Evolutionary conservation across 2,329 filamentous ascomycete species (phyloP).

Genomic region (Stagonosporopsis chrysanthemi): DNA sequence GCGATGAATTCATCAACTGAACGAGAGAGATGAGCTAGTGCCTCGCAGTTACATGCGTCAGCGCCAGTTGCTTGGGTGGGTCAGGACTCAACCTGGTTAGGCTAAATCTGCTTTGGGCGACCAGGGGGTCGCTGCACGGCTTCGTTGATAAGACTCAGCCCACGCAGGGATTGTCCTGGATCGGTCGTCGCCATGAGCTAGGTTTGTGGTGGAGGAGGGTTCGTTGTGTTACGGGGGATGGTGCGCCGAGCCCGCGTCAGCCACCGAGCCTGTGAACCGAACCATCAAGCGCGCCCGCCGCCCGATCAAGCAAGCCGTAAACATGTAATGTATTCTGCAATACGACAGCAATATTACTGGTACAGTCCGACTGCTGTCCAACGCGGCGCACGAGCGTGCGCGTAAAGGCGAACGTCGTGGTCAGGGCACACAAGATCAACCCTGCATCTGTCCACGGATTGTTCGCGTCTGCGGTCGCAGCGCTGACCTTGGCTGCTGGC

Average conservation of each 20-base stretch:
- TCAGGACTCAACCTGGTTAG: conserved; percentile 34
- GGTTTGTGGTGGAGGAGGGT: conserved; percentile 25
- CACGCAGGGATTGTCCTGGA: conserved; percentile 31
- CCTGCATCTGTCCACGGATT: not conserved
- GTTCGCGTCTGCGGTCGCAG: conserved; percentile 5
- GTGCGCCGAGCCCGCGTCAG: conserved; percentile 36
- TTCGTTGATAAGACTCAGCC: conserved; percentile 40
- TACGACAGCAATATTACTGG: conserved; percentile 32
- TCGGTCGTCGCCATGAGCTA: conserved; percentile 31
- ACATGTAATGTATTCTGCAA: conserved; percentile 38
- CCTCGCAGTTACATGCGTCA: conserved; percentile 35
- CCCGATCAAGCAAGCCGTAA: conserved; percentile 24
- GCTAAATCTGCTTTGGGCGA: conserved; percentile 31
- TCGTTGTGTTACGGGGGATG: conserved; percentile 28
- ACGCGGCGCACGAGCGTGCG: conserved; percentile 8
- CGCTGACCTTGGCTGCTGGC: conserved; percentile 10
- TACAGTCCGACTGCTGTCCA: conserved; percentile 13
- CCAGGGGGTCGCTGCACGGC: conserved; percentile 37
- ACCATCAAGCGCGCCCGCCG: conserved; percentile 25
- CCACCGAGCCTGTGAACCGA: conserved; percentile 32
- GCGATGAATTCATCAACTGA: conserved; percentile 47
- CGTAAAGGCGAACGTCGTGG: conserved; percentile 5
- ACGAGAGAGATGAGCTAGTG: conserved; percentile 43
- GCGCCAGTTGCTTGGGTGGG: conserved; percentile 36
- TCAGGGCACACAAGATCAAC: not conserved